phyloP scores from a whole-genome alignment of 306 rosid genomes.

The Malus sylvestris region DNA sequence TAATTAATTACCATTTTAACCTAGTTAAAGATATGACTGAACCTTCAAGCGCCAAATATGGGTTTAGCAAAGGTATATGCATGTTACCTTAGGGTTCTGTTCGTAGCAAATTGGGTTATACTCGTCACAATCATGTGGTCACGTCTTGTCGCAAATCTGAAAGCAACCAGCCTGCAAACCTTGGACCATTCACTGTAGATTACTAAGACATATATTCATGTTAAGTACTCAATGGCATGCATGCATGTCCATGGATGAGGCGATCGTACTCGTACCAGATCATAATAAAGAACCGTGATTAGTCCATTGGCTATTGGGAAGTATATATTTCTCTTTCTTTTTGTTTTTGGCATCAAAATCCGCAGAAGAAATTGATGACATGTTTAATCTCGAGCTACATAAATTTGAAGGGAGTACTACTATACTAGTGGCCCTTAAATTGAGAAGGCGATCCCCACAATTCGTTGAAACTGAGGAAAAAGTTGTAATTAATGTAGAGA shows the following conservation, averaged over 20 bases:
- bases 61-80: neutral
- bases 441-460: neutral
- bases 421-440: neutral
- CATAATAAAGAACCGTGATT: neutral
- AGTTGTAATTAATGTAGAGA: neutral
- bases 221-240: neutral
- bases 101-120: neutral
- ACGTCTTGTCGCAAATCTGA: slow-evolving; percentile 25
- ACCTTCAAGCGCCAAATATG: neutral
- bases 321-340: neutral
- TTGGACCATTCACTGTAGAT: neutral
- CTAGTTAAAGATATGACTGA: neutral
- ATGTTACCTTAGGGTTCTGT: neutral
- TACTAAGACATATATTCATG: neutral
- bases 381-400: neutral
- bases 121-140: slow-evolving; percentile 33
- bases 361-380: neutral
- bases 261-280: neutral
- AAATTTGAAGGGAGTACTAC: neutral
- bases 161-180: slow-evolving; percentile 18
- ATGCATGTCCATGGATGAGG: neutral
- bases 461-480: neutral
- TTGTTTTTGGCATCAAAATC: neutral
- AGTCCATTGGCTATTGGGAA: neutral
- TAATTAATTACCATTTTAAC: neutral